phyloP scores from a whole-genome alignment of 2,329 filamentous ascomycete species.

The Trichoderma afroharzianum region DNA sequence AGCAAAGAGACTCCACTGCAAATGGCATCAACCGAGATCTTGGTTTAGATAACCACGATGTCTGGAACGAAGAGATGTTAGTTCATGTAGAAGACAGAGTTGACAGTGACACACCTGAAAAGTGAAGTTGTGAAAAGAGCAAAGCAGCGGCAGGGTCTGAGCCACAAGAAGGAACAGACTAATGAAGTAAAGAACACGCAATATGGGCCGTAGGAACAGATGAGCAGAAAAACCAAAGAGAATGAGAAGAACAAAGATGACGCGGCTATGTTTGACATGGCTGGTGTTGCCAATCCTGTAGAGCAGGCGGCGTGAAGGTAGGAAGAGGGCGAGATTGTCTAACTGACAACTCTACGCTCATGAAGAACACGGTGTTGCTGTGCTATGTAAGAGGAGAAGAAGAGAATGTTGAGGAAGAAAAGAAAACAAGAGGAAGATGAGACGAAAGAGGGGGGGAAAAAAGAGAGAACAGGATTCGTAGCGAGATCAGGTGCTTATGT shows the following conservation, averaged over 20 bases:
- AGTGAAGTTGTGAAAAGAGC: neutral
- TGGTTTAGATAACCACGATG: neutral
- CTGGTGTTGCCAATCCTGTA: neutral
- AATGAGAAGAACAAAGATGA: neutral
- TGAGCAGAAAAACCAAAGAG: neutral
- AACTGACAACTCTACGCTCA: neutral
- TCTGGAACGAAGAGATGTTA: neutral
- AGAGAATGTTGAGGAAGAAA: neutral
- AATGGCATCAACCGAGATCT: neutral
- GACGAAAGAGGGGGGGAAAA: neutral
- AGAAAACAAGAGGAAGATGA: neutral
- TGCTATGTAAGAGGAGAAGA: neutral
- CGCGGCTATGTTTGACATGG: neutral
- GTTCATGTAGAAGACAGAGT: neutral
- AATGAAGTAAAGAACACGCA: neutral
- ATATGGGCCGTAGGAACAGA: neutral
- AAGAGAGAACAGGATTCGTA: neutral
- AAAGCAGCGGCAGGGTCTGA: neutral
- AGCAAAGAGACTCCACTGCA: neutral
- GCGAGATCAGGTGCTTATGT: neutral
- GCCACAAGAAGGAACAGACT: neutral
- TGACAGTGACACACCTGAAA: neutral
- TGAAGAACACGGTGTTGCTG: neutral
- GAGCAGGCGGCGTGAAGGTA: neutral
- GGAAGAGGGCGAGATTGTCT: neutral